Base-by-base conservation (phyloP, 768 basidiomycete species). In the Leccinum aurantiacum region DNA sequence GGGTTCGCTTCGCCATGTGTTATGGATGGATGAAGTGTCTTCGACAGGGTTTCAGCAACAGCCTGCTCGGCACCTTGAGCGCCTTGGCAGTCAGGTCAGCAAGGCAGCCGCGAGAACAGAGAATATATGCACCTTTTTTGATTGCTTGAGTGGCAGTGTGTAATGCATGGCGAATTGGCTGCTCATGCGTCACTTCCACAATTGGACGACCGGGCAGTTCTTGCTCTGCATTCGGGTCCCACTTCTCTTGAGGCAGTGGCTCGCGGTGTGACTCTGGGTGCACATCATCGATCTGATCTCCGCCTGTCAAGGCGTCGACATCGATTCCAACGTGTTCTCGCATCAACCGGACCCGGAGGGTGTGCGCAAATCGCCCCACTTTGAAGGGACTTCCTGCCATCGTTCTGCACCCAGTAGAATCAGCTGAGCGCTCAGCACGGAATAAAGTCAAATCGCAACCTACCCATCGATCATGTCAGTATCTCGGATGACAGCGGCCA, bases 361-460 rank as follows among this genome's bases (percentile, higher is more conserved):
- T 90, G 74, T 99, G 97, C 2, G 96, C 95, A 74, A 97, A 99
- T 25, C 96, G 89, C 19, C 97, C 97, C 60, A 98, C 96, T 82
- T 93, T 86, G 80, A 90, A 98, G 0, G 95, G 91, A 65, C 85
- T 85, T 17, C 97, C 96, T 9, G 88, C 96, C 96, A 99, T 98
- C 1, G 82, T 88, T 56, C 95, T 95, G 58, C 6, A 19, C 15
- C 19, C 59, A 38, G 58, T 8, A 7, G 19, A 38, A 53, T 66
- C 15, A 58, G 54, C 53, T 50, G 17, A 46, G 15, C 24, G n/a
- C 17, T 37, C 37, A 13, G 25, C 17, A 27, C 25, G 19, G 48
- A 44, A 59, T 8, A 48, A 35, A 29, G 29, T 24, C 41, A 10
- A 6, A 50, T 29, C n/a, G 37, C 2, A n/a, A 76, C 83, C 54